A percentile compares a stretch with the other conserved stretches of the same genome.
Conservation (phyloP, 2,329 filamentous ascomycete species). For the Aspergillus puulaauensis region DNA sequence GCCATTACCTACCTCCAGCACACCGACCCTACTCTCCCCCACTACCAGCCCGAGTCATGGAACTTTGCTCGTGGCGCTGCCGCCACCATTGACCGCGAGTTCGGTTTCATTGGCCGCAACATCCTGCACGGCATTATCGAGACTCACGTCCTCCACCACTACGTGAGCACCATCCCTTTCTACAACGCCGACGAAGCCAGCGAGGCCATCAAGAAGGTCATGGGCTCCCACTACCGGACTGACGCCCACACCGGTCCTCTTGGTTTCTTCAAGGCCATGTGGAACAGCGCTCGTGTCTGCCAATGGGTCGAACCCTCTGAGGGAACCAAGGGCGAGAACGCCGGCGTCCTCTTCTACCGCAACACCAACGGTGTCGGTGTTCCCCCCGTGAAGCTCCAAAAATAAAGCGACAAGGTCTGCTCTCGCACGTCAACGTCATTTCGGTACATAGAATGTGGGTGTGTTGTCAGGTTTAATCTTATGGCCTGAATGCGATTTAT, state of each 20-base stretch:
- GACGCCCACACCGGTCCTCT: conserved; percentile 73
- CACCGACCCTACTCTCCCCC: conserved; percentile 89
- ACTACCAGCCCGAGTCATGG: conserved; percentile 86
- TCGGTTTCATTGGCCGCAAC: conserved; percentile 89
- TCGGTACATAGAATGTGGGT: conserved; percentile 18
- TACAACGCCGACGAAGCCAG: conserved; percentile 94
- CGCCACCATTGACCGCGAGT: conserved; percentile 94
- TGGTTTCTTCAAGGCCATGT: conserved; percentile 84
- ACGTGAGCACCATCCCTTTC: conserved; percentile 92
- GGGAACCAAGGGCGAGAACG: conserved; percentile 74
- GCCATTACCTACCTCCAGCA: conserved; percentile 98
- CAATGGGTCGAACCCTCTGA: conserved; percentile 96
- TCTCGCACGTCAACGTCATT: background rate
- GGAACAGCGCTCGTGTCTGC: conserved; percentile 78
- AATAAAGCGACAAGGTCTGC: conserved; percentile 22
- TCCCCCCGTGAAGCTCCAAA: conserved; percentile 47
- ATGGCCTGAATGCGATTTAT: conserved; percentile 1
- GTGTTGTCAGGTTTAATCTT: conserved; percentile 10
- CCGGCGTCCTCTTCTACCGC: conserved; percentile 89
- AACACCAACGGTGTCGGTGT: conserved; percentile 86
- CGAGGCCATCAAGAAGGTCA: conserved; percentile 90
- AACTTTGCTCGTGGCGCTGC: conserved; percentile 91
- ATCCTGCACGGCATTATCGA: conserved; percentile 95
- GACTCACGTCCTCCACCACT: conserved; percentile 97
- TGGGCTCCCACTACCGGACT: conserved; percentile 92